These are phyloP conservation scores for Juglanconis sp. DNA, from an alignment of 2,329 filamentous ascomycete species.

Conservation along the genomic window DNA sequence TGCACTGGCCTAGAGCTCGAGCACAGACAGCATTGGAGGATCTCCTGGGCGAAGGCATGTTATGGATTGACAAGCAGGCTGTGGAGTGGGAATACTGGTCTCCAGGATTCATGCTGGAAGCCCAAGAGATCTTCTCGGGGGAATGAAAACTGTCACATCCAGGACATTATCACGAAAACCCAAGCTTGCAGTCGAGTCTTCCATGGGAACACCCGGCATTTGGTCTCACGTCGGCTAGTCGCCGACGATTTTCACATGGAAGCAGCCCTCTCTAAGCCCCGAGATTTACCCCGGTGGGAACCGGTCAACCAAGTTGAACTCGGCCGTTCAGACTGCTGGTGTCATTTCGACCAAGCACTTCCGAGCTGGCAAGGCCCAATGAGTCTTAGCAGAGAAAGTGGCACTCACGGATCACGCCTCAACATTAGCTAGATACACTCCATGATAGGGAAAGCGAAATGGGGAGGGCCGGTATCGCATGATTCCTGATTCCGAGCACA, in stretches of 20 bases:
- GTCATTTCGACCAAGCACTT: too few species aligned
- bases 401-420: too few species aligned
- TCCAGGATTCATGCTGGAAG: slow-evolving; percentile 66
- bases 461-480: too few species aligned
- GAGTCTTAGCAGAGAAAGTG: too few species aligned
- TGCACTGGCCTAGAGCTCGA: slow-evolving; percentile 79
- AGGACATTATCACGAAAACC: background rate
- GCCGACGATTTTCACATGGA: background rate
- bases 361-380: too few species aligned
- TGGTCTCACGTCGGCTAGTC: background rate
- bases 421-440: too few species aligned
- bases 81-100: slow-evolving; percentile 94
- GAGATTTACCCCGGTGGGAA: too few species aligned
- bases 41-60: slow-evolving; percentile 79
- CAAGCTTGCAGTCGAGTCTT: background rate
- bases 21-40: slow-evolving; percentile 91
- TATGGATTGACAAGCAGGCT: slow-evolving; percentile 88
- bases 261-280: too few species aligned
- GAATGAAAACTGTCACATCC: slow-evolving; percentile 2
- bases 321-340: too few species aligned
- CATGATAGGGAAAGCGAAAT: too few species aligned
- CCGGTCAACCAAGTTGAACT: too few species aligned
- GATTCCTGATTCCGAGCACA: too few species aligned
- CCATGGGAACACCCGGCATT: background rate
- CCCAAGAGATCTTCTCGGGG: slow-evolving; percentile 23